Base-by-base conservation (phyloP, 331 rosid genomes). In the Rosa hybrid region DNA sequence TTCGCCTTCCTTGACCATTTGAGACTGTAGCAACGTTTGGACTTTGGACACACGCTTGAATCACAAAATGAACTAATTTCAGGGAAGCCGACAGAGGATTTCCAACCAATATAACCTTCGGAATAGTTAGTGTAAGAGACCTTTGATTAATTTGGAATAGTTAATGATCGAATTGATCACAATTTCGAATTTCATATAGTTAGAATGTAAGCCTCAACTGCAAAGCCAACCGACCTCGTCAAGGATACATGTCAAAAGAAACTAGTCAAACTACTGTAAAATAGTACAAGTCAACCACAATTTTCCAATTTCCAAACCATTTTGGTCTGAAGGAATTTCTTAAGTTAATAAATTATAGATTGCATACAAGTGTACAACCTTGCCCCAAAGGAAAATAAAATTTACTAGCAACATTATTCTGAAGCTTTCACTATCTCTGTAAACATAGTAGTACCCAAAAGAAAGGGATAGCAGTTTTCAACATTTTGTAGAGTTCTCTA, bases 361-460 rank as follows among this genome's bases (percentile, higher is more conserved):
- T 10, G 6, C 16, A 59, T 10, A 59, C 34, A 30, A 30, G 3
- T 30, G 34, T 30, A 30, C 49, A 25, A 21, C 65, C 65, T 59
- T 59, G 65, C 10, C 17, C 4, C 16, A 21, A 59, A 59, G 2
- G 38, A 59, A 59, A 59, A 59, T 59, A 10, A 59, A 59, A 59
- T 59, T 59, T 21, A 59, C 38, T 45, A 45, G 11, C 49, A 45
- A 45, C 49, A 45, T 45, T 45, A 57, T 79, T 60, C 73, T 60
- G 42, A 51, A 60, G 50, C 80, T 34, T 30, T 30, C 64, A 20
- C 63, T 20, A 20, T 77, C 50, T 63, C 20, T 25, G 80, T 30
- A 77, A 63, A 34, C 72, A 63, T 30, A 49, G 80, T 14, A 64
- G 21, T 12, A 45, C 60, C 38, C 13, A 25, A 48, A 76, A 62